Base-by-base conservation (phyloP, 2,329 filamentous ascomycete genomes). In the Aureobasidium sp. region DNA sequence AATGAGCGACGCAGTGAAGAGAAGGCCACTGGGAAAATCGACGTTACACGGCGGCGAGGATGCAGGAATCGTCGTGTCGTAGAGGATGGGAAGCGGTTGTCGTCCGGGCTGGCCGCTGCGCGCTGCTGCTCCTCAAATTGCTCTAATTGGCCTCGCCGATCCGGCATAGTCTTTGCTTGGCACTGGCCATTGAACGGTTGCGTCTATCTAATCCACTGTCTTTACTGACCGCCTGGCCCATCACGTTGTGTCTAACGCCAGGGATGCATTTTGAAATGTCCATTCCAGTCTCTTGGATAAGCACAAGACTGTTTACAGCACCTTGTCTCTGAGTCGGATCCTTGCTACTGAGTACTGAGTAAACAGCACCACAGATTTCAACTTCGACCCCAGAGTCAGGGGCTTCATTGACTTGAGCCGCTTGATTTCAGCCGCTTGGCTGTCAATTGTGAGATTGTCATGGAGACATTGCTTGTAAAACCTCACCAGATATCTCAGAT, bases 1-100 rank as follows among this genome's bases (percentile, higher is more conserved):
- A 62, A 62, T 39, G 60, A 62, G 60, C 60, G 60, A 62, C 60
- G 50, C 50, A 41, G 42, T 62, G 51, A 53, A 61, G 59, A 41
- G 41, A 29, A 42, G 52, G 27, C 44, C 48, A 61, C 59, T 61
- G 59, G 29, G 47, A 47, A 50, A 48, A 36, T 20, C 39, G 42
- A 47, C 32, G 60, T 62, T 62, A 56, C 60, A 62, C 60, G 42
- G 48, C 60, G 60, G 60, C 60, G 37, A 48, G 41, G 36, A 36
- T 60, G 57, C 57, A 60, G 57, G 57, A 60, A 59, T 32, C 36
- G 57, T 60, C 39, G 39, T 60, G 46, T 59, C 44, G 20, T 44
- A 34, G 55, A 46, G 44, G 55, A 48, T 37, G 55, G 44, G 23
- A 26, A 29, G 20, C 32, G 41, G 20, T 47, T 5, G 55, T 46